These are phyloP conservation scores for Ceratobasidium sp. DNA, from an alignment of 1,284 basidiomycete species.

Conservation along the genomic window DNA sequence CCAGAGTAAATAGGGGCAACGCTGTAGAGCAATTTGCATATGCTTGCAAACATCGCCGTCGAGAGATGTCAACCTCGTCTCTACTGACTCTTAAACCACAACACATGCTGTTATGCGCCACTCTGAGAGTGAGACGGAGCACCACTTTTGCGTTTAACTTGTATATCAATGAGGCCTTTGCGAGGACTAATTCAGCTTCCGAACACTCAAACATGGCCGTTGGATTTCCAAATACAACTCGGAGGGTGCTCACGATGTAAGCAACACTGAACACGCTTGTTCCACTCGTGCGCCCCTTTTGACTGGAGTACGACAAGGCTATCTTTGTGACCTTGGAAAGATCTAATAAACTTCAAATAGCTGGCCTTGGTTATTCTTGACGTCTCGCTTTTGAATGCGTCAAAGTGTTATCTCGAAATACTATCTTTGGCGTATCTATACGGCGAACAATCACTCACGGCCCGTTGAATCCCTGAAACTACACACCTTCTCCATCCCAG, in stretches of 20 bases:
- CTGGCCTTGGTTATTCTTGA: not conserved
- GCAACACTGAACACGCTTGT: not conserved
- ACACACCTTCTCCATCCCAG: not conserved
- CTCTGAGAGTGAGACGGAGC: not conserved
- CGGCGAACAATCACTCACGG: not conserved
- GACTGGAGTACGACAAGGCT: not conserved
- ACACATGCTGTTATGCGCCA: not conserved
- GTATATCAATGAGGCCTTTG: not conserved
- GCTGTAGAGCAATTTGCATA: not conserved
- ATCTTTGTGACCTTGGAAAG: not conserved
- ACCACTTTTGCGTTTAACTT: not conserved
- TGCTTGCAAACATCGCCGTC: not conserved
- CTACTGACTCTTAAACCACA: not conserved
- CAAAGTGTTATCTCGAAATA: not conserved
- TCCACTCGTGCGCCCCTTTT: not conserved
- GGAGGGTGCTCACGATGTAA: not conserved
- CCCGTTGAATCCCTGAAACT: constrained; percentile 14
- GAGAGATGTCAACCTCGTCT: not conserved
- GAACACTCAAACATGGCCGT: not conserved
- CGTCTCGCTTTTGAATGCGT: not conserved
- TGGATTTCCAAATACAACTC: not conserved
- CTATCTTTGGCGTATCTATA: not conserved
- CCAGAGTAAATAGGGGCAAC: not conserved
- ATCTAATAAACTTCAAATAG: not conserved
- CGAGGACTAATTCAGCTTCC: not conserved